Evolutionary conservation across 139 green algal genomes (phyloP).

Genomic region (Raphidocelis subcapitata): DNA sequence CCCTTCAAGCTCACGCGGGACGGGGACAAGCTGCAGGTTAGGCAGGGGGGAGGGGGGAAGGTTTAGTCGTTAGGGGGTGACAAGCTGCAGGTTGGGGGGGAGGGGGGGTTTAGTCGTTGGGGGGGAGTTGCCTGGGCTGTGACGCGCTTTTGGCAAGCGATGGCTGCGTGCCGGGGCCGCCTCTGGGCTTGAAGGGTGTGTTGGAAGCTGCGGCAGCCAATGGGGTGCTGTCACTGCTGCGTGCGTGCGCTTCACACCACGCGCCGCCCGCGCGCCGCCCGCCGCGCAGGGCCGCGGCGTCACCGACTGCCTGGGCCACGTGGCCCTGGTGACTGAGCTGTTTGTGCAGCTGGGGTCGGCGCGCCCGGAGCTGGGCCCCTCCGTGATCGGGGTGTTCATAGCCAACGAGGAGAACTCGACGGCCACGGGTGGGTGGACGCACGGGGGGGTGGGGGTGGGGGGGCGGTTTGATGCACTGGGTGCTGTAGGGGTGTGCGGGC

Average conservation of each 20-base stretch:
- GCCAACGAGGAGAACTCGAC: conserved; percentile 77
- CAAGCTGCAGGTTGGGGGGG: too few relatives aligned
- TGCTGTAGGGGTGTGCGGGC: not conserved
- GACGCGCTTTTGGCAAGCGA: too few relatives aligned
- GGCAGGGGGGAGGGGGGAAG: too few relatives aligned
- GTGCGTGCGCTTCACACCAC: too few relatives aligned
- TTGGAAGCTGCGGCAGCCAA: too few relatives aligned
- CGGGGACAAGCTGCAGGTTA: conserved; percentile 60
- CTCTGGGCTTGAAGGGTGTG: too few relatives aligned
- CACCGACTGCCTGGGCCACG: conserved; percentile 80
- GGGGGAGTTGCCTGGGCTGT: too few relatives aligned
- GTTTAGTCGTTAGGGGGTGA: too few relatives aligned
- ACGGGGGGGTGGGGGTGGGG: not conserved
- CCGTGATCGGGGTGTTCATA: conserved; percentile 73
- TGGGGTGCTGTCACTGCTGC: too few relatives aligned
- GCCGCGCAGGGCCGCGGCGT: conserved; percentile 68
- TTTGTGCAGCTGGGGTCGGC: conserved; percentile 42
- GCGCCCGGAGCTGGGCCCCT: conserved; percentile 51
- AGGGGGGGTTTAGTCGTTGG: too few relatives aligned
- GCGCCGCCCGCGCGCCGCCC: too few relatives aligned
- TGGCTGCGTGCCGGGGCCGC: too few relatives aligned
- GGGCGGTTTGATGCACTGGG: not conserved
- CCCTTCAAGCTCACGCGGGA: conserved; percentile 61
- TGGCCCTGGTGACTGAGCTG: conserved; percentile 72
- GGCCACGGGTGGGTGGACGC: conserved; percentile 28